A percentile compares a stretch with the other conserved stretches of the same genome.
Evolutionary conservation across 2,329 filamentous ascomycete species (phyloP).

Genomic region (Fusarium redolens): DNA sequence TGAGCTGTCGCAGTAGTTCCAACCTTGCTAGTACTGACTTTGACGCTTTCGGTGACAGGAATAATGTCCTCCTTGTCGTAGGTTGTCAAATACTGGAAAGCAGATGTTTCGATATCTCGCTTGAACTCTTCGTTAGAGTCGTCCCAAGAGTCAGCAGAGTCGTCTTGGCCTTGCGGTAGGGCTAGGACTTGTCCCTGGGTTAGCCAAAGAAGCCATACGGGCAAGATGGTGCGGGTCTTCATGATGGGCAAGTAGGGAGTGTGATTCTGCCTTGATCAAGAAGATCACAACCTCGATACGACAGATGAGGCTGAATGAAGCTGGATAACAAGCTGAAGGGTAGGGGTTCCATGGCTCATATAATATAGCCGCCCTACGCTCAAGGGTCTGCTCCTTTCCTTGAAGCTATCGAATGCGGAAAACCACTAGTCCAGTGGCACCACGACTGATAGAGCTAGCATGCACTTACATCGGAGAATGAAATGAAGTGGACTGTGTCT

Average conservation of each 20-base stretch:
- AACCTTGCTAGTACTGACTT: constrained; percentile 40
- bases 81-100: constrained; percentile 39
- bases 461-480: constrained; percentile 33
- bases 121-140: constrained; percentile 33
- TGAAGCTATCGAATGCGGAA: constrained; percentile 31
- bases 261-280: constrained; percentile 6
- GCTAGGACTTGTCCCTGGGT: constrained; percentile 40
- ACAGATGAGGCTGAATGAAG: constrained; percentile 17
- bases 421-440: constrained; percentile 42
- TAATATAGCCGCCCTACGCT: constrained; percentile 34
- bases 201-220: constrained; percentile 46
- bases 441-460: constrained; percentile 34
- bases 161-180: constrained; percentile 23
- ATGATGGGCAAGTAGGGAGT: constrained; percentile 30
- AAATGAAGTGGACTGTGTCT: constrained; percentile 42
- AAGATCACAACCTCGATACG: constrained; percentile 23
- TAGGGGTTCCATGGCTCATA: constrained; percentile 35
- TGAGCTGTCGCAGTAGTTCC: constrained; percentile 44
- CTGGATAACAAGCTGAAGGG: not conserved
- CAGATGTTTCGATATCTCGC: constrained; percentile 35
- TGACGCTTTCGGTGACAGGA: constrained; percentile 43
- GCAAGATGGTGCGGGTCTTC: constrained; percentile 37
- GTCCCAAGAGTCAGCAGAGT: constrained; percentile 5
- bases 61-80: constrained; percentile 45
- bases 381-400: constrained; percentile 19